These are phyloP conservation scores for Mucor plumbeus DNA, from an alignment of 371 early-diverging fungal genomes.

Conservation along the genomic window DNA sequence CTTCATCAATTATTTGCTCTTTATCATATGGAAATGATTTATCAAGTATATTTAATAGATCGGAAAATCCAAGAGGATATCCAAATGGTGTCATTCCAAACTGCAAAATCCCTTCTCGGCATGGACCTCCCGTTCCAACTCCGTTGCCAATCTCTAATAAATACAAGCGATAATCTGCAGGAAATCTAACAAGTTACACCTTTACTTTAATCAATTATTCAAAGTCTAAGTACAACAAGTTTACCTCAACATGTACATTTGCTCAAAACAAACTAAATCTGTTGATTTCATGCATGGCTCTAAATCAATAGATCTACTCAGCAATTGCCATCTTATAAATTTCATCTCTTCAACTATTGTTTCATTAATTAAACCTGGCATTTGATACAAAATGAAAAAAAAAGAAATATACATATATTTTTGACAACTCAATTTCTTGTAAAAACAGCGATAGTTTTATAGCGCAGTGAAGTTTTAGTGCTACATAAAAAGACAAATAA, in stretches of 20 bases:
- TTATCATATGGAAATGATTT: constrained; percentile 11
- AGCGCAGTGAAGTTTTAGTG: neutral
- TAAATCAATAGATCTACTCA: neutral
- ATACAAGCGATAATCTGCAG: constrained; percentile 18
- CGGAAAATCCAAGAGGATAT: constrained; percentile 8
- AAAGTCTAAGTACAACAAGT: too few relatives aligned
- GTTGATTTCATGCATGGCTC: constrained; percentile 1
- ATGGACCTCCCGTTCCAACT: constrained; percentile 4
- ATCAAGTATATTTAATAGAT: neutral
- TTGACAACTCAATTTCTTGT: neutral
- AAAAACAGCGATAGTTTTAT: neutral
- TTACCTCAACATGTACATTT: constrained; percentile 12
- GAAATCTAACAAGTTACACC: neutral
- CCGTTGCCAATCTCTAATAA: constrained; percentile 12
- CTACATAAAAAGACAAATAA: neutral
- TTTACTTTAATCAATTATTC: neutral
- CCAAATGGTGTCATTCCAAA: constrained; percentile 12
- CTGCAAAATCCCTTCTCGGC: constrained; percentile 8
- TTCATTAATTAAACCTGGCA: neutral
- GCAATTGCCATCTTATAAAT: neutral
- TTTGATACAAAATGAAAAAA: neutral
- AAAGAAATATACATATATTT: neutral
- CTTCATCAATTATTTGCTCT: neutral
- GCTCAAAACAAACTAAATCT: constrained; percentile 6
- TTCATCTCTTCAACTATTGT: neutral